These are phyloP conservation scores for Oryza brachyantha DNA, from an alignment of 176 grass and related monocot species.

Conservation along the genomic window DNA sequence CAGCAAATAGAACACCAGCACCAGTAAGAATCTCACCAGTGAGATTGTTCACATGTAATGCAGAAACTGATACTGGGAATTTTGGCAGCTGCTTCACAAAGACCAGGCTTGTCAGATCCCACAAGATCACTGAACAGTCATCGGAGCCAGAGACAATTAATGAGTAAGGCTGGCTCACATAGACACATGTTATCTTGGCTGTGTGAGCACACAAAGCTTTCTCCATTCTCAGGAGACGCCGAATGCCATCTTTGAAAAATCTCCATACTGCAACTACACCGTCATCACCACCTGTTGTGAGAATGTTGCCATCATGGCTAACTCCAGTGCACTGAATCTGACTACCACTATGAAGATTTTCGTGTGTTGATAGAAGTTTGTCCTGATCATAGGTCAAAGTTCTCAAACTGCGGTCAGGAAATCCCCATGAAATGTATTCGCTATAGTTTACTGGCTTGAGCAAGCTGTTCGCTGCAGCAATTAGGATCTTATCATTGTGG, in stretches of 20 bases:
- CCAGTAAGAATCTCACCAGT: conserved; percentile 88
- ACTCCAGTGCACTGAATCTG: conserved; percentile 96
- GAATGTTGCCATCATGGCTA: conserved; percentile 89
- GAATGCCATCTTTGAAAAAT: conserved; percentile 81
- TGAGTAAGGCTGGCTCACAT: conserved; percentile 93
- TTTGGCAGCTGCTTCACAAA: conserved; percentile 95
- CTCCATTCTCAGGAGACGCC: conserved; percentile 65
- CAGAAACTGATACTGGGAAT: conserved; percentile 82
- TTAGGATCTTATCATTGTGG: conserved; percentile 84
- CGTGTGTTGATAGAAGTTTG: conserved; percentile 86
- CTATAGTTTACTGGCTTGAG: conserved; percentile 81
- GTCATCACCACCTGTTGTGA: conserved; percentile 83
- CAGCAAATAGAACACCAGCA: conserved; percentile 83
- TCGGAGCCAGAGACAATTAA: conserved; percentile 92
- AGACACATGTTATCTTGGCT: conserved; percentile 81
- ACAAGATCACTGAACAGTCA: conserved; percentile 89
- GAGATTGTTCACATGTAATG: conserved; percentile 89
- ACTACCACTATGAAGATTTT: conserved; percentile 91
- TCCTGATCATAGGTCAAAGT: conserved; percentile 94
- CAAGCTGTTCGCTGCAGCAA: conserved; percentile 65
- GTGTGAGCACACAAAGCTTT: conserved; percentile 87
- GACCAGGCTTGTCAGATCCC: conserved; percentile 85
- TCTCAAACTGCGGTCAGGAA: conserved; percentile 94
- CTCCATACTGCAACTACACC: conserved; percentile 90
- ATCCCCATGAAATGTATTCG: conserved; percentile 94